Evolutionary conservation across 1,139 yeast genomes (phyloP), one percentile per base, ranked within the genome.

Genomic region (Eremothecium gossypii): DNA sequence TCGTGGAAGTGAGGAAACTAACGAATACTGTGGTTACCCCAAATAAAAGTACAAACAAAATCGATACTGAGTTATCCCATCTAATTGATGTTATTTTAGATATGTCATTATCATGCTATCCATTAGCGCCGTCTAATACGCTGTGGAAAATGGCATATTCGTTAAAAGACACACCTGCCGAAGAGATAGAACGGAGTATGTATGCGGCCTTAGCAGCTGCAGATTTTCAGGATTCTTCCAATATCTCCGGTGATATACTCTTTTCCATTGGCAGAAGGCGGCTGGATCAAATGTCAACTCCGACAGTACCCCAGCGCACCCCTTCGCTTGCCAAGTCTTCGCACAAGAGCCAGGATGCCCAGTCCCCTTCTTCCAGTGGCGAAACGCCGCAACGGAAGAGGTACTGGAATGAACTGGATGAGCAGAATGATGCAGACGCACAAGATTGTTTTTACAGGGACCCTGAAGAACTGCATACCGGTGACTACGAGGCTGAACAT

Each of bases 401-500:
- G 39, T 79, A 79, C 54, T 79, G 86, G 86, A 79, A 79, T 55
- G 86, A 79, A 58, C 79, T 79, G 55, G 86, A 79, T 53, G 73
- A 79, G 51, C 81, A 78, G 1, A 78, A 76, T 30, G 77, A 72
- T 26, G 71, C 65, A 27, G 67, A 58, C 14, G 65, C 48, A 26
- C 50, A 43, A 26, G 57, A 52, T 10, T 54, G 52, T 41, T 36
- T 56, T 29, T 55, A 58, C 27, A 54, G 54, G 26, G 54, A 51
- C 31, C 45, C 49, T 3, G 51, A 41, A 13, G 43, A 49, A 28
- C 39, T 46, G 30, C 45, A 49, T 31, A 37, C 43, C 7, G 44
- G 33, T 8, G 52, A 48, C 27, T 41, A 14, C 11, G 31, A 33
- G 13, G 17, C 30, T 8, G 35, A 17, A 10, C 53, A 50, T 27